A percentile compares a stretch with the other conserved stretches of the same genome.
phyloP scores from a whole-genome alignment of 352 stramenopile genomes.

The Phytophthora idaei region DNA sequence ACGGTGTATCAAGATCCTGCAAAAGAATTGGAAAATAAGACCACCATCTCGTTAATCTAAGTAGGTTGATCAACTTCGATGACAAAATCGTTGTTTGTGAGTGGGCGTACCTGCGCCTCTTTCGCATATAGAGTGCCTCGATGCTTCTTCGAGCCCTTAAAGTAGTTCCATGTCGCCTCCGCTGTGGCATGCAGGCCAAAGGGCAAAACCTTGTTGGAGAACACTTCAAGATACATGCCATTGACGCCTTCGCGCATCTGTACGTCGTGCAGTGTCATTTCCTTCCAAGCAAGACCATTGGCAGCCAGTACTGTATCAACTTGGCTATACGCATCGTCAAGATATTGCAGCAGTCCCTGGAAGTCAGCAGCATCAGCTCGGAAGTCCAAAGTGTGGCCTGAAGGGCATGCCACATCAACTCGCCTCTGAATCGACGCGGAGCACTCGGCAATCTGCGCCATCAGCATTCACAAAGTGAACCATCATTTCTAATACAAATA shows the following conservation, averaged over 20 bases:
- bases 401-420: conserved; percentile 19
- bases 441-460: conserved; percentile 22
- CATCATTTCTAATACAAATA: background rate
- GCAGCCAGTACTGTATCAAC: conserved; percentile 31
- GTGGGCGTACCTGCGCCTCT: conserved; percentile 30
- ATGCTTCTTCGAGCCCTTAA: conserved; percentile 45
- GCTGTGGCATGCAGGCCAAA: conserved; percentile 33
- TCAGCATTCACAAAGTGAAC: background rate
- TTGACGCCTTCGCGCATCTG: conserved; percentile 31
- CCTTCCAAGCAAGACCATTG: conserved; percentile 36
- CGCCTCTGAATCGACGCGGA: conserved; percentile 23
- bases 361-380: conserved; percentile 31
- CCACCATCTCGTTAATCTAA: background rate
- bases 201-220: conserved; percentile 37
- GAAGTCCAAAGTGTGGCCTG: conserved; percentile 22
- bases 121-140: conserved; percentile 41
- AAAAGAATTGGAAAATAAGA: background rate
- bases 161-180: conserved; percentile 42
- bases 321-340: conserved; percentile 29
- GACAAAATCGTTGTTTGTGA: background rate
- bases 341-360: conserved; percentile 27
- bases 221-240: conserved; percentile 39
- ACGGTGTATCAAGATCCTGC: conserved; percentile 42
- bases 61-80: background rate
- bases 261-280: conserved; percentile 32